phyloP scores from a whole-genome alignment of 495 filamentous ascomycete species.

The Podospora anserina region DNA sequence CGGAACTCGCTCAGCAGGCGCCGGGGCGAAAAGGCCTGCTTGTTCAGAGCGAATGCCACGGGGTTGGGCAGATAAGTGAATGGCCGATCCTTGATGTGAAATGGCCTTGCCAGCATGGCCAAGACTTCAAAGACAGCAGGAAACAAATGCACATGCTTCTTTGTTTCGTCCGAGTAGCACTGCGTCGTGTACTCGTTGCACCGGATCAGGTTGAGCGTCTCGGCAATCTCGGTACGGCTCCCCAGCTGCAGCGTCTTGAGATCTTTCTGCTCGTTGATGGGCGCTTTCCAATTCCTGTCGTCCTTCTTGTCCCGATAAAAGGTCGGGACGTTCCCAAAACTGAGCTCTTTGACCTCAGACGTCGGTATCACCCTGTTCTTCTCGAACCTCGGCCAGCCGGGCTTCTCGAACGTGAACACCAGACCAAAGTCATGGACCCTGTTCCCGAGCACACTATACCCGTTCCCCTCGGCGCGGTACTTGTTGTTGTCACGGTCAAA shows the following conservation, averaged over 20 bases:
- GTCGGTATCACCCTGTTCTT: conserved; percentile 39
- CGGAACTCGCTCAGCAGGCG: conserved; percentile 27
- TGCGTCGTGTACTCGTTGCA: conserved; percentile 34
- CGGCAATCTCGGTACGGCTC: conserved; percentile 35
- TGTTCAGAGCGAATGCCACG: conserved; percentile 35
- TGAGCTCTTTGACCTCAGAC: conserved; percentile 38
- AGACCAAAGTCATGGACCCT: conserved; percentile 37
- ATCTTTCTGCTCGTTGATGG: conserved; percentile 21
- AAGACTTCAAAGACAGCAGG: conserved; percentile 45
- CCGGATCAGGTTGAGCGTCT: conserved; percentile 40
- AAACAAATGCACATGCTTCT: conserved; percentile 37
- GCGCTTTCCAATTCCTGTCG: conserved; percentile 23
- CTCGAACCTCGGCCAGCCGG: conserved; percentile 35
- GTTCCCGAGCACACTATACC: conserved; percentile 39
- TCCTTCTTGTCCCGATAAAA: conserved; percentile 34
- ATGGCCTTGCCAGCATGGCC: conserved; percentile 39
- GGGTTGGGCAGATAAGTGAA: conserved; percentile 46
- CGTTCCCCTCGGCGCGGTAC: conserved; percentile 40
- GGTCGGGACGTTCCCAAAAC: conserved; percentile 43
- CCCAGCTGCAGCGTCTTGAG: conserved; percentile 33
- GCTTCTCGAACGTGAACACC: conserved; percentile 39
- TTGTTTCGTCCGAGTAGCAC: conserved; percentile 31
- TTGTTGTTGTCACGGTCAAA: conserved; percentile 33
- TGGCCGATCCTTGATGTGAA: conserved; percentile 35
- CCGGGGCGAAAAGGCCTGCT: conserved; percentile 31